phyloP scores from a whole-genome alignment of 495 filamentous ascomycete genomes.

The Talaromyces liani region DNA sequence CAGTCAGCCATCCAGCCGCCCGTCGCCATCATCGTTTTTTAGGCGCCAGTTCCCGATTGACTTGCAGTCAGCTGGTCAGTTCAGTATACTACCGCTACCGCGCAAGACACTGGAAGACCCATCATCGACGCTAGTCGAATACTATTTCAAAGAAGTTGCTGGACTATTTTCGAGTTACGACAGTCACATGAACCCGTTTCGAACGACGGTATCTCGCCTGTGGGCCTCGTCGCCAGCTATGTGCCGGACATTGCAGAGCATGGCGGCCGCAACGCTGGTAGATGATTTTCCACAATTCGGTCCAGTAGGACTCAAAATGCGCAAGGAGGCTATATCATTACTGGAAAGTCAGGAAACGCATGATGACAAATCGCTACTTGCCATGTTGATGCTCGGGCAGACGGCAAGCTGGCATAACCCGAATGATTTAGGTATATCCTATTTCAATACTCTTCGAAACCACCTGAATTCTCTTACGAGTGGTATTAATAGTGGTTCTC shows the following conservation, averaged over 20 bases:
- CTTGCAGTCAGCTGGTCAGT: not conserved
- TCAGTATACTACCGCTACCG: not conserved
- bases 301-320: constrained; percentile 43
- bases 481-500: constrained; percentile 9
- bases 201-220: constrained; percentile 46
- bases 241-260: constrained; percentile 53
- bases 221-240: constrained; percentile 50
- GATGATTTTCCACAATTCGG: constrained; percentile 49
- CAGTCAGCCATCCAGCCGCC: too few relatives aligned
- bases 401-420: constrained; percentile 52
- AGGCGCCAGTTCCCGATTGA: not conserved
- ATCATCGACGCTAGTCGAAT: constrained; percentile 49
- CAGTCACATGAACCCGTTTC: constrained; percentile 50
- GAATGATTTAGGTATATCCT: constrained; percentile 43
- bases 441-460: constrained; percentile 37
- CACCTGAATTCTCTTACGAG: constrained; percentile 32
- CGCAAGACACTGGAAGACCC: constrained; percentile 27
- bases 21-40: not conserved
- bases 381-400: constrained; percentile 48
- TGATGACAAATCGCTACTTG: constrained; percentile 44
- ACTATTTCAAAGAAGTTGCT: constrained; percentile 54
- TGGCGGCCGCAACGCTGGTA: constrained; percentile 52
- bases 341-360: constrained; percentile 37
- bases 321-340: constrained; percentile 40
- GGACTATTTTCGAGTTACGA: constrained; percentile 53